Evolutionary conservation across 768 basidiomycete species (phyloP).

Genomic region (Chalciporus pseudorubinellus): DNA sequence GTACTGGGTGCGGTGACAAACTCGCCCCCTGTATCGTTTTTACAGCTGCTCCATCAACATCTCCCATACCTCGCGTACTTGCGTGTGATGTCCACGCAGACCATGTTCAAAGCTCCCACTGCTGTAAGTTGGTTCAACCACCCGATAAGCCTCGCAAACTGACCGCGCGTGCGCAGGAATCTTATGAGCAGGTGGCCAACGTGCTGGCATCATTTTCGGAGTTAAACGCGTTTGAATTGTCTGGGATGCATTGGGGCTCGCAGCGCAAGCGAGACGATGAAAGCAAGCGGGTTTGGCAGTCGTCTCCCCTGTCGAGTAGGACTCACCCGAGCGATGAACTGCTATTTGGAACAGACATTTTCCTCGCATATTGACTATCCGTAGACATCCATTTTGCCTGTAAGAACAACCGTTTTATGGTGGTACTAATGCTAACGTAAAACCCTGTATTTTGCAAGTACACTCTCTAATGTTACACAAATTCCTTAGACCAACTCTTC

Average conservation of each 20-base stretch:
- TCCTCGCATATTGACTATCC: slow-evolving; percentile 28
- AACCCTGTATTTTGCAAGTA: slow-evolving; percentile 16
- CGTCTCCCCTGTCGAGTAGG: slow-evolving; percentile 41
- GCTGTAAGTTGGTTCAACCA: slow-evolving; percentile 39
- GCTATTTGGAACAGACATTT: slow-evolving; percentile 29
- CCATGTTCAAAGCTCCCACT: slow-evolving; percentile 48
- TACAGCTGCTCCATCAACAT: slow-evolving; percentile 52
- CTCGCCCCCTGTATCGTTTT: slow-evolving; percentile 54
- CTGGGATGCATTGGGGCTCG: slow-evolving; percentile 73
- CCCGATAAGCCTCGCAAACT: slow-evolving; percentile 20
- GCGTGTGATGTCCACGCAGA: slow-evolving; percentile 58
- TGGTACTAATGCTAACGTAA: slow-evolving; percentile 5
- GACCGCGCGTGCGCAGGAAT: slow-evolving; percentile 41
- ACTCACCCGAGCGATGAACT: slow-evolving; percentile 31
- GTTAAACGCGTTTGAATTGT: slow-evolving; percentile 68
- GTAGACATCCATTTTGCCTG: slow-evolving; percentile 13
- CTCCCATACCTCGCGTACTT: slow-evolving; percentile 65
- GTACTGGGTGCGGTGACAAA: slow-evolving; percentile 60
- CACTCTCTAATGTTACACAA: slow-evolving; percentile 13
- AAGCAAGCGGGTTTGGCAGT: slow-evolving; percentile 52
- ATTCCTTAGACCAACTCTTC: slow-evolving; percentile 34
- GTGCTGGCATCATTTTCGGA: slow-evolving; percentile 57
- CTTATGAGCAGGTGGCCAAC: slow-evolving; percentile 59
- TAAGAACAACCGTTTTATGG: not conserved
- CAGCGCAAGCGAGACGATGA: slow-evolving; percentile 44